phyloP scores from a whole-genome alignment of 2,329 filamentous ascomycete species.

The Metarhizium anisopliae region DNA sequence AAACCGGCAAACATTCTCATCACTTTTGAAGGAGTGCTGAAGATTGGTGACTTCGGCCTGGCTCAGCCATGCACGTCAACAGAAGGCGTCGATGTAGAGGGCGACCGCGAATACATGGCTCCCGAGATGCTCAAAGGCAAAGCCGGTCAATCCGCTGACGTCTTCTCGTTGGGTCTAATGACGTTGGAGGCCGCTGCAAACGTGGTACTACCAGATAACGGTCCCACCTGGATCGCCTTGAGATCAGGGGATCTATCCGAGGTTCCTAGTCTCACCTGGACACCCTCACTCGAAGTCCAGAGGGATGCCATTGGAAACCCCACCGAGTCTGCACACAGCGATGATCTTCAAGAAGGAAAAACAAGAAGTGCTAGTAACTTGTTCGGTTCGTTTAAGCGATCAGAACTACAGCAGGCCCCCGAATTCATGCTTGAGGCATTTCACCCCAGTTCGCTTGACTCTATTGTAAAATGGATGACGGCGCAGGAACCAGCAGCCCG shows the following conservation, averaged over 20 bases:
- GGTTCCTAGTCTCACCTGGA: constrained; percentile 80
- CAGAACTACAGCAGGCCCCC: constrained; percentile 55
- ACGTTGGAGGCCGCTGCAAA: constrained; percentile 93
- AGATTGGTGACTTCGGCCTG: constrained; percentile 81
- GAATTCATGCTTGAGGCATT: constrained; percentile 77
- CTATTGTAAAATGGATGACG: constrained; percentile 83
- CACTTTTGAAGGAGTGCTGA: constrained; percentile 70
- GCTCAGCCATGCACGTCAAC: constrained; percentile 71
- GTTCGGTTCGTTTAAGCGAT: constrained; percentile 39
- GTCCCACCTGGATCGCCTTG: constrained; percentile 81
- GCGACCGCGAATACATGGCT: constrained; percentile 92
- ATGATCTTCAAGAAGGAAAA: constrained; percentile 22
- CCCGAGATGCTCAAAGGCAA: constrained; percentile 82
- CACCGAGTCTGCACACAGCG: constrained; percentile 21
- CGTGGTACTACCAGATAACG: constrained; percentile 87
- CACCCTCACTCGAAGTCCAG: constrained; percentile 58
- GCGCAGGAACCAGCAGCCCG: constrained; percentile 62
- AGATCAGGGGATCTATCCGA: constrained; percentile 84
- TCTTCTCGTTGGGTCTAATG: constrained; percentile 91
- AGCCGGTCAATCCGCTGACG: constrained; percentile 83
- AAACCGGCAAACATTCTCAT: constrained; percentile 82
- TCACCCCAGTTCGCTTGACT: constrained; percentile 70
- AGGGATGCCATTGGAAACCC: constrained; percentile 59
- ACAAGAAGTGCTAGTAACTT: constrained; percentile 24
- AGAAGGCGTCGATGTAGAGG: constrained; percentile 75